Evolutionary conservation across 2,329 filamentous ascomycete species (phyloP), one percentile per base, ranked within the genome.

Genomic region (Colletotrichum tabaci): DNA sequence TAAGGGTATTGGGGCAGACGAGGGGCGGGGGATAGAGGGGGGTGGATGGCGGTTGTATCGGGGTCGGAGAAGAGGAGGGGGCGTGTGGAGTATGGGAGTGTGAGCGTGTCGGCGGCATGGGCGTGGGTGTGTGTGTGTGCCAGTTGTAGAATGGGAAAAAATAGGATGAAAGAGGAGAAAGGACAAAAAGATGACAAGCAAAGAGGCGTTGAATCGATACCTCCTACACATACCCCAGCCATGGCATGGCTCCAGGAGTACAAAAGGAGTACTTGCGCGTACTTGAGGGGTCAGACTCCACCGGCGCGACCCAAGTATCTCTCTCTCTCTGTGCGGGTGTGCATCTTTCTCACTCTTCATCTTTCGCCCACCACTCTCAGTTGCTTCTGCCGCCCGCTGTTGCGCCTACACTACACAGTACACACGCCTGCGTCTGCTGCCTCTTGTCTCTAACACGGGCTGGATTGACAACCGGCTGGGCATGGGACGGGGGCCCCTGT

Each of bases 41-140:
- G 53, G 67, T 72, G 66, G 60, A 30, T 47, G 71, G 68, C 71
- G 68, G 68, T 67, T 73, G 71, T 67, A 67, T 67, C 67, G 71
- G 71, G 62, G 68, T 60, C 44, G 68, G 40, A 47, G 38, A 52
- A 35, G 30, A 15, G 47, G 26, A 42, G 42, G 44, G 63, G 53
- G 66, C 30, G 30, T 35, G 30, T 35, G 70, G 60, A 21, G 47
- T 42, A 10, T 15, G 38, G 30, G 35, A 16, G 47, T 40, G 49
- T 62, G 71, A 30, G 67, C 30, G 67, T 63, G 50, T 40, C 42
- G 49, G 38, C 30, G 61, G 30, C 8, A 35, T 35, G 35, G 16
- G 47, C 23, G 49, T 62, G 71, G 46, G 67, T 21, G 67, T 47
- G 50, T 21, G 67, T 47, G 50, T 47, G 55, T 52, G 56, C 50